Conservation (phyloP, 2,329 filamentous ascomycete genomes). For the Pseudogymnoascus sp. region DNA sequence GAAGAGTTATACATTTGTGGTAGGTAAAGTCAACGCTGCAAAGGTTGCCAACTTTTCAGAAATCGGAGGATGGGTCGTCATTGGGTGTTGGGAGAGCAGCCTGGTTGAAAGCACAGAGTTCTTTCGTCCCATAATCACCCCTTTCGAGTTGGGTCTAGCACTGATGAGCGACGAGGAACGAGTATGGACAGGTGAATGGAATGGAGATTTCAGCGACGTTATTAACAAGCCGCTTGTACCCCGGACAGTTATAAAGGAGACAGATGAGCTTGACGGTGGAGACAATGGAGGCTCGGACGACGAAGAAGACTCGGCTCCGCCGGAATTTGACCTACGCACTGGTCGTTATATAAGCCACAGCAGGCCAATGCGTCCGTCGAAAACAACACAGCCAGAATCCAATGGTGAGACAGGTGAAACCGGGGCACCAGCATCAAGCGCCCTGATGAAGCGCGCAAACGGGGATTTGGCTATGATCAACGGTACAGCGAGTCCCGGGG, state of each 20-base stretch:
- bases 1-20: slow-evolving; percentile 93
- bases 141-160: slow-evolving; percentile 80
- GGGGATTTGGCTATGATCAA: slow-evolving; percentile 75
- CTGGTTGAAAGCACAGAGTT: slow-evolving; percentile 84
- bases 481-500: slow-evolving; percentile 81
- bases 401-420: slow-evolving; percentile 10
- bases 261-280: slow-evolving; percentile 13
- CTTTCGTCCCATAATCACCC: slow-evolving; percentile 86
- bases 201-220: slow-evolving; percentile 67
- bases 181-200: slow-evolving; percentile 84
- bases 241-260: slow-evolving; percentile 24
- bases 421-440: slow-evolving; percentile 35
- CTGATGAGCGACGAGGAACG: slow-evolving; percentile 67
- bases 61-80: slow-evolving; percentile 91
- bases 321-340: slow-evolving; percentile 87
- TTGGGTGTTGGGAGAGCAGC: slow-evolving; percentile 96
- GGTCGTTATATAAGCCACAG: slow-evolving; percentile 74
- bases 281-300: slow-evolving; percentile 39
- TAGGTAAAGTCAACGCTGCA: slow-evolving; percentile 90
- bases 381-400: background rate
- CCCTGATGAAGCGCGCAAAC: slow-evolving; percentile 56
- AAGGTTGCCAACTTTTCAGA: slow-evolving; percentile 97
- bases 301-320: slow-evolving; percentile 69
- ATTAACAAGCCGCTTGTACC: slow-evolving; percentile 12
- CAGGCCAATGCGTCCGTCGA: slow-evolving; percentile 57